phyloP scores from a whole-genome alignment of 345 rosid genomes.

The Gossypium herbaceum region DNA sequence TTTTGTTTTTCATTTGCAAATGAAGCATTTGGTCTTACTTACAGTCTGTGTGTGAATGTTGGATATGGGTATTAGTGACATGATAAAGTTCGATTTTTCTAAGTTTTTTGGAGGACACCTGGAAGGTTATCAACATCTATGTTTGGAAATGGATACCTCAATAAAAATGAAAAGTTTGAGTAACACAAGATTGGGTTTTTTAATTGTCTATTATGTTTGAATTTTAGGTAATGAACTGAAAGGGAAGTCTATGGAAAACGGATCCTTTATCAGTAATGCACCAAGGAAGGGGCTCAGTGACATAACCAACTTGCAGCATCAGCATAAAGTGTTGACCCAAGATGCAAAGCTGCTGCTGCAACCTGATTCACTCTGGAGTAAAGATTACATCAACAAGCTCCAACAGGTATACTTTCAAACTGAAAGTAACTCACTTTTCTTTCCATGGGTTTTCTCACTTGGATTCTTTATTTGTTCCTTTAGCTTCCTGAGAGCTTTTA shows the following conservation, averaged over 20 bases:
- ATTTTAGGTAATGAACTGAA: constrained; percentile 27
- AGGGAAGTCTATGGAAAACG: constrained; percentile 28
- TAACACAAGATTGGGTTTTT: neutral
- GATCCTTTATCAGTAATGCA: constrained; percentile 27
- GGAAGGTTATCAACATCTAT: neutral
- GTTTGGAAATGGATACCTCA: neutral
- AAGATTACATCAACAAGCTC: constrained; percentile 40
- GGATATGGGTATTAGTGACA: neutral
- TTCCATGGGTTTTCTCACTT: neutral
- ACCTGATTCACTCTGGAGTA: constrained; percentile 22
- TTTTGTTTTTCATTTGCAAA: neutral
- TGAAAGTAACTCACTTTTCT: neutral
- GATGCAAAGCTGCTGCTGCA: constrained; percentile 28
- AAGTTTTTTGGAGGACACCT: neutral
- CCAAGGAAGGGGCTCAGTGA: constrained; percentile 47
- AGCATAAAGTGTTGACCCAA: constrained; percentile 22
- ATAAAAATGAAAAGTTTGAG: neutral
- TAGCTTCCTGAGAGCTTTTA: constrained; percentile 16
- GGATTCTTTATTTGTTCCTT: neutral
- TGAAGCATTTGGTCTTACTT: neutral
- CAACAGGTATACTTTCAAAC: constrained; percentile 34
- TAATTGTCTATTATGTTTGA: constrained; percentile 7
- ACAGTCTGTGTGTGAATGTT: neutral
- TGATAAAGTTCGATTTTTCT: neutral
- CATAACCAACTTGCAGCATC: constrained; percentile 50